A percentile compares a stretch with the other conserved stretches of the same genome.
Evolutionary conservation across 495 filamentous ascomycete genomes (phyloP).

Genomic region (Annulohypoxylon nitens): DNA sequence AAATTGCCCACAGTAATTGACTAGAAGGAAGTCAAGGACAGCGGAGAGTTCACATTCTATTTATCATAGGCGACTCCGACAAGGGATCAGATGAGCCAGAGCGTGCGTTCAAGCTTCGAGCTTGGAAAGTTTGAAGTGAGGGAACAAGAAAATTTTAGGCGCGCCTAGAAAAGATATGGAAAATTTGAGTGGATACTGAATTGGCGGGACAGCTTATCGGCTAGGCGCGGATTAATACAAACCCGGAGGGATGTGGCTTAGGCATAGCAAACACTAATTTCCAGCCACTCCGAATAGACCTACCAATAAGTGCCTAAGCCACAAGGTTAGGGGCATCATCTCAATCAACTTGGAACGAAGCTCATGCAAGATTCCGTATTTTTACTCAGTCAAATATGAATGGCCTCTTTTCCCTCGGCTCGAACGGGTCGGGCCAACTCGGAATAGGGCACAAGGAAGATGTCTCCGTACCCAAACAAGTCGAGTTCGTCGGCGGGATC

Average conservation of each 20-base stretch:
- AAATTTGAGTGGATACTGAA: conserved; percentile 39
- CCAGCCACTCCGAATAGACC: neutral
- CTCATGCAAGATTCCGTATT: neutral
- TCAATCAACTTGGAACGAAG: neutral
- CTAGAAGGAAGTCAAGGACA: conserved; percentile 16
- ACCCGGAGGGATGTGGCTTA: conserved; percentile 31
- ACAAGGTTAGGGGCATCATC: neutral
- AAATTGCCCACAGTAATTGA: conserved; percentile 29
- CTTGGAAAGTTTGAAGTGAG: conserved; percentile 5
- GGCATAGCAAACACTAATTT: neutral
- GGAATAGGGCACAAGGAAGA: conserved; percentile 82
- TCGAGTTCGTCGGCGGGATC: conserved; percentile 58
- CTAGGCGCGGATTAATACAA: conserved; percentile 26
- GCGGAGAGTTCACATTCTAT: conserved; percentile 37
- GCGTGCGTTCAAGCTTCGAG: conserved; percentile 9
- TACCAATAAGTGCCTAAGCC: neutral
- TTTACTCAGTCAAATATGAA: conserved; percentile 49
- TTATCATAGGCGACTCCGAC: neutral
- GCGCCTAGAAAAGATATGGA: conserved; percentile 28
- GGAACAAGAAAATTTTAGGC: conserved; percentile 35
- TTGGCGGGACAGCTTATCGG: neutral
- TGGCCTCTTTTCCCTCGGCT: conserved; percentile 84
- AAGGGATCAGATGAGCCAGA: conserved; percentile 9
- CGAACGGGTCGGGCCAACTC: conserved; percentile 90
- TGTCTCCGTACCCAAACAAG: conserved; percentile 73